Evolutionary conservation across 345 rosid genomes (phyloP), one percentile per base, ranked within the genome.

Genomic region (Anacardium occidentale): DNA sequence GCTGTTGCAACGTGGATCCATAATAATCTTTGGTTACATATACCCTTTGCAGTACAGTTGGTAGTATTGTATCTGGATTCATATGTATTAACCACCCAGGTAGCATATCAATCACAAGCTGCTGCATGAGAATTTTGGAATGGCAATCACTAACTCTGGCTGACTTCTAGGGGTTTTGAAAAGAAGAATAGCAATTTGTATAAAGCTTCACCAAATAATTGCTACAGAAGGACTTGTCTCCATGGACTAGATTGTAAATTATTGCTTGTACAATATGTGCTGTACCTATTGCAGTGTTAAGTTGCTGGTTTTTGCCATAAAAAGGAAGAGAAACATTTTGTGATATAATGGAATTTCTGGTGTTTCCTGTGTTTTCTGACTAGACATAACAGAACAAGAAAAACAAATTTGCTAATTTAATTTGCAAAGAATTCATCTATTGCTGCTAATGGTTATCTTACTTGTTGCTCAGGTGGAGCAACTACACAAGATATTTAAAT

Each of bases 401-500:
- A 47, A 65, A 34, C 15, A 11, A 48, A 47, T 21, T 64, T 37
- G 32, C n/a, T 40, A 37, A 18, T 73, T 55, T 6, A 26, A 10
- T 68, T 51, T 24, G 37, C 55, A 29, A 44, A 29, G 25, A 26
- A 24, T 60, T n/a, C n/a, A 60, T 76, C 47, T 59, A 34, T 45
- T 72, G 71, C 47, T 71, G 52, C 44, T 73, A 54, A 69, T 42
- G 25, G 40, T 47, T 54, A 22, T 73, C 64, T 66, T 75, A 4
- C 25, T 69, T 53, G 21, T 48, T 63, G 53, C 72, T 22, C 69
- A 89, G 94, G 94, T 89, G 87, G 94, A 89, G 77, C 94, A 89
- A 75, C 83, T 89, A 10, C 94, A 89, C 75, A 87, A 87, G 83
- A 89, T 89, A 77, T 89, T 87, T 70, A 89, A 87, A 77, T 77